Evolutionary conservation across 768 basidiomycete species (phyloP), one percentile per base, ranked within the genome.

Genomic region (Leccinum truebloodii): DNA sequence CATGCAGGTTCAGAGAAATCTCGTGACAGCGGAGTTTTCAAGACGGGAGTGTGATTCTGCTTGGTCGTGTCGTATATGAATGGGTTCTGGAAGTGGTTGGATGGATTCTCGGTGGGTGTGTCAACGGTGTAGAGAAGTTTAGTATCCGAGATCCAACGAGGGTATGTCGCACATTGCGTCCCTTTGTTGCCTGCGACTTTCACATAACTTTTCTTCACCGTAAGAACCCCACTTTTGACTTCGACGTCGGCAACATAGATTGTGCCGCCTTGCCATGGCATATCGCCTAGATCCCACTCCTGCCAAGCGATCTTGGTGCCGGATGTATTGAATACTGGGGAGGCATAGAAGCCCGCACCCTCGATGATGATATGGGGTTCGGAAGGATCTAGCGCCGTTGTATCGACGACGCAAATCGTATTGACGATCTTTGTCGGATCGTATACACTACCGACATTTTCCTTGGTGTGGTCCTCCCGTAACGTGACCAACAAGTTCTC

Each of bases 341-440:
- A 66, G 55, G 80, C 78, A 67, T 92, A 92, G 72, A 91, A 92
- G 64, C 87, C 89, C 1, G 83, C 82, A 8, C 85, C 86, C 0
- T 76, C 70, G 3, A 74, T 70, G 32, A 90, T 66, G 5, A 77
- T 63, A 3, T 87, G 69, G 1, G 73, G 68, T 59, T 78, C 75
- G 2, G 75, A 44, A 4, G 4, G 9, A 10, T 4, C 34, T 35
- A 10, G 41, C 18, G 18, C 71, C 2, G 57, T 61, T 0, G 79
- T 78, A 69, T 87, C 72, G 66, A 92, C 79, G 52, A 85, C 58
- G 55, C 82, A 81, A 22, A 92, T 77, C 0, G 78, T 79, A 61
- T 81, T 90, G n/a, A 61, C 34, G 7, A 71, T 61, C 1, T 77
- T 69, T 1, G 79, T 68, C 0, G 87, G 85, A 4, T 35, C 34